These are phyloP conservation scores for Colletotrichum plurivorum DNA, from an alignment of 2,329 filamentous ascomycete species.

Conservation along the genomic window DNA sequence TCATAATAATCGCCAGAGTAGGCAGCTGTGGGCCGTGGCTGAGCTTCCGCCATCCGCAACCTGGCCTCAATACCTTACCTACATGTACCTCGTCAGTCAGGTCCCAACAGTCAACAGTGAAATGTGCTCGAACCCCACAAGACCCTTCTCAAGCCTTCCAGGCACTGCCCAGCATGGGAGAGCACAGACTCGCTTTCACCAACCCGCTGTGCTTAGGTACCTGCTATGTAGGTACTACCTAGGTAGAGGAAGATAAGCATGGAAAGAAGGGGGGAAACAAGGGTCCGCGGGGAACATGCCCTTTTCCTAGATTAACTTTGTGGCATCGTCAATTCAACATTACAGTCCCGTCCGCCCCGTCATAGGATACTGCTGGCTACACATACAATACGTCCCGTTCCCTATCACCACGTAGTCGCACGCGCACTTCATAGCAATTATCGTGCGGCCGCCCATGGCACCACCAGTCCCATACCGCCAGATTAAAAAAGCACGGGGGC, in stretches of 20 bases:
- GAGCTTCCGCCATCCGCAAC: slow-evolving; percentile 6
- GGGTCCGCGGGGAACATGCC: slow-evolving; percentile 32
- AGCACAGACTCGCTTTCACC: not conserved
- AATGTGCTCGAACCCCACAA: slow-evolving; percentile 15
- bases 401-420: not conserved
- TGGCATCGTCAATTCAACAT: slow-evolving; percentile 37
- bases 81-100: too few relatives aligned
- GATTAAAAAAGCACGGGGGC: not conserved
- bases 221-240: not conserved
- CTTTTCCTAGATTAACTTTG: slow-evolving; percentile 22
- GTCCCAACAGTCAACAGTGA: too few relatives aligned
- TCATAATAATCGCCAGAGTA: not conserved
- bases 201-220: not conserved
- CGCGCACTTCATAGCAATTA: not conserved
- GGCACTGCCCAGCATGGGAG: not conserved
- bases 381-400: not conserved
- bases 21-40: slow-evolving; percentile 2
- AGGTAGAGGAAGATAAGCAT: too few relatives aligned
- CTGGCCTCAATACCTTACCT: too few relatives aligned
- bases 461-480: not conserved
- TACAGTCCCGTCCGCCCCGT: slow-evolving; percentile 26
- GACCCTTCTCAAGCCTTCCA: slow-evolving; percentile 12
- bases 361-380: not conserved
- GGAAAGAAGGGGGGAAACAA: slow-evolving; percentile 10
- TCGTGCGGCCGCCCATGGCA: not conserved